These are phyloP conservation scores for Rutstroemia sp. DNA, from an alignment of 2,329 filamentous ascomycete species.

Conservation along the genomic window DNA sequence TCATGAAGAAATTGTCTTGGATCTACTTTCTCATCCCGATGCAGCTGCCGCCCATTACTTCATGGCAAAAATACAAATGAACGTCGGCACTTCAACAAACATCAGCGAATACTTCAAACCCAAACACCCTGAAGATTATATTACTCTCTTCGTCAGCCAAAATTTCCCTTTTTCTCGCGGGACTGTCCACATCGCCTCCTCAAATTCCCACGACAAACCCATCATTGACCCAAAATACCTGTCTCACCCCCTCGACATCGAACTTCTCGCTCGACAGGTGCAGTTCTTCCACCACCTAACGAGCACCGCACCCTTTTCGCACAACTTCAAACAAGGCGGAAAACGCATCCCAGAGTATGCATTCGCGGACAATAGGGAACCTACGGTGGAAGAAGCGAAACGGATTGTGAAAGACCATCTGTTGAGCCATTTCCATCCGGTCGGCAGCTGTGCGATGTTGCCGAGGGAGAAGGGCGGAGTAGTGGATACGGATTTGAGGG, in stretches of 20 bases:
- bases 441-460: slow-evolving; percentile 1
- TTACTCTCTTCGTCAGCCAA: slow-evolving; percentile 30
- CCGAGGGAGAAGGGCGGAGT: slow-evolving; percentile 1
- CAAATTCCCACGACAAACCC: slow-evolving; percentile 18
- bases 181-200: slow-evolving; percentile 34
- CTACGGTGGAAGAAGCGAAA: neutral
- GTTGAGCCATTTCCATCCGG: neutral
- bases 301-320: neutral
- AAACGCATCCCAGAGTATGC: neutral
- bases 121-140: neutral
- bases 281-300: neutral
- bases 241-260: slow-evolving; percentile 1
- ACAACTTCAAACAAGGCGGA: neutral
- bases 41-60: neutral
- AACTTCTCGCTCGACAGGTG: neutral
- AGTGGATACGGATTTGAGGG: slow-evolving; percentile 1
- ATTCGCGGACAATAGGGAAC: neutral
- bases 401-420: neutral
- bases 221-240: slow-evolving; percentile 37
- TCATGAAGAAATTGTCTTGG: neutral
- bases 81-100: neutral
- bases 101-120: neutral
- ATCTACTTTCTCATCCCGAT: neutral
- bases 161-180: slow-evolving; percentile 35
- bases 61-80: neutral